Percentiles rank a stretch among this genome's conserved stretches.
Conservation (phyloP, 2,329 filamentous ascomycete genomes). For the Epichloe baconii region DNA sequence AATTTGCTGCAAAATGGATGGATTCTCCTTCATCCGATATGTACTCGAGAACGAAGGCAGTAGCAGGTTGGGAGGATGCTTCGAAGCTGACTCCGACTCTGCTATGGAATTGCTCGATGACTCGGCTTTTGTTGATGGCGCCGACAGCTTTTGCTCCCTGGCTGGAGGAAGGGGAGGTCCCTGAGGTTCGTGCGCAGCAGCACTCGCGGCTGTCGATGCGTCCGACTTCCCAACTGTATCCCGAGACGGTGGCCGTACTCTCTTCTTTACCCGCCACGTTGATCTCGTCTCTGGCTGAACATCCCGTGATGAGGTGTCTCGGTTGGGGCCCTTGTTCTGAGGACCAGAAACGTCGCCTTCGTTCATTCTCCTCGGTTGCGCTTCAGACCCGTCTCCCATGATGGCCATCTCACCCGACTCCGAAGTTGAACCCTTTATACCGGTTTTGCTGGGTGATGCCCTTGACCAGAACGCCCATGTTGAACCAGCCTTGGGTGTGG, state of each 20-base stretch:
- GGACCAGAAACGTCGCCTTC: slow-evolving; percentile 28
- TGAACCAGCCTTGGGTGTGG: slow-evolving; percentile 40
- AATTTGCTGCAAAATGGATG: slow-evolving; percentile 58
- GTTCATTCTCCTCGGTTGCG: slow-evolving; percentile 35
- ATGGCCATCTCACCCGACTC: slow-evolving; percentile 43
- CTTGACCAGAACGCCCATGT: slow-evolving; percentile 76
- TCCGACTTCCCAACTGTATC: slow-evolving; percentile 26
- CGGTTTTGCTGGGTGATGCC: slow-evolving; percentile 30
- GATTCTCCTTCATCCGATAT: slow-evolving; percentile 52
- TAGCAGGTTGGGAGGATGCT: slow-evolving; percentile 45
- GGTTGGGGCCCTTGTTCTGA: slow-evolving; percentile 19
- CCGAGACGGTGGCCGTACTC: slow-evolving; percentile 32
- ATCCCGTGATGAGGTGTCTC: slow-evolving; percentile 18
- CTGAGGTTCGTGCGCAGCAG: slow-evolving; percentile 2
- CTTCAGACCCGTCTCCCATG: slow-evolving; percentile 42
- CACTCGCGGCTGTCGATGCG: slow-evolving; percentile 13
- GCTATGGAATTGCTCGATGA: slow-evolving; percentile 16
- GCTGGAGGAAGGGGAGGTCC: slow-evolving; percentile 2
- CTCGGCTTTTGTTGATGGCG: slow-evolving; percentile 10
- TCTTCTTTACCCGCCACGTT: slow-evolving; percentile 30
- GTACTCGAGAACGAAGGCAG: slow-evolving; percentile 58
- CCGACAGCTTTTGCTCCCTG: slow-evolving; percentile 1
- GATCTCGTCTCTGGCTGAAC: slow-evolving; percentile 17
- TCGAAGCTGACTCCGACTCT: slow-evolving; percentile 32
- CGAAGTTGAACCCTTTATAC: slow-evolving; percentile 16